Base-by-base conservation (phyloP, 768 basidiomycete genomes). In the Lactarius psammicola region DNA sequence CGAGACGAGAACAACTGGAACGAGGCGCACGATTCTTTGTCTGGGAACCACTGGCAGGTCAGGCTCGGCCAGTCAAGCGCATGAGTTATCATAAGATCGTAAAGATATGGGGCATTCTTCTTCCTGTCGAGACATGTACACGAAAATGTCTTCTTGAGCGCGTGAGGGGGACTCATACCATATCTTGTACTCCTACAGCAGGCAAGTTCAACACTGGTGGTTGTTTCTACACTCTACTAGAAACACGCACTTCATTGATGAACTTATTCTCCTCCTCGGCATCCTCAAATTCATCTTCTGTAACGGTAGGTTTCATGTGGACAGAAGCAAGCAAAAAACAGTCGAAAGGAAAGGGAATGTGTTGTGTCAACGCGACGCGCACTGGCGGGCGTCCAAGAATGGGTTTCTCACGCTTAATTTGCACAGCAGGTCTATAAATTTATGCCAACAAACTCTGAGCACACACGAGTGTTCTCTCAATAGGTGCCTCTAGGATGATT, bases 1-100 rank as follows among this genome's bases (percentile, higher is more conserved):
- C 11, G 30, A n/a, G 34, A 46, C 11, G 34, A 46, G 40, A 56
- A 58, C 33, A 54, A 38, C 49, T 11, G 63, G 42, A 33, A 4
- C 20, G 44, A 17, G 13, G 77, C 92, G 73, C 71, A 95, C 95
- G 86, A 85, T 78, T 98, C 93, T 76, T 87, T 89, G 81, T 99
- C 97, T 0, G 97, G 97, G 76, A 99, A 92, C 97, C 97, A 99
- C 78, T 98, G 97, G 75, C 93, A 95, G 5, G 97, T 99, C 73
- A 99, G 75, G 73, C 89, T 94, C 23, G 97, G 97, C 97, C 97
- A 99, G 77, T 97, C 94, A 58, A 98, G 82, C 36, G 96, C 96
- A 75, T 98, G 96, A 1, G 96, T 98, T 72, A 99, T 89, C 69
- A 99, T 93, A 28, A 96, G 83, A 77, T 99, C 97, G 76, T 99